These are phyloP conservation scores for Diplocarpon rosae DNA, from an alignment of 2,329 filamentous ascomycete species.

Conservation along the genomic window DNA sequence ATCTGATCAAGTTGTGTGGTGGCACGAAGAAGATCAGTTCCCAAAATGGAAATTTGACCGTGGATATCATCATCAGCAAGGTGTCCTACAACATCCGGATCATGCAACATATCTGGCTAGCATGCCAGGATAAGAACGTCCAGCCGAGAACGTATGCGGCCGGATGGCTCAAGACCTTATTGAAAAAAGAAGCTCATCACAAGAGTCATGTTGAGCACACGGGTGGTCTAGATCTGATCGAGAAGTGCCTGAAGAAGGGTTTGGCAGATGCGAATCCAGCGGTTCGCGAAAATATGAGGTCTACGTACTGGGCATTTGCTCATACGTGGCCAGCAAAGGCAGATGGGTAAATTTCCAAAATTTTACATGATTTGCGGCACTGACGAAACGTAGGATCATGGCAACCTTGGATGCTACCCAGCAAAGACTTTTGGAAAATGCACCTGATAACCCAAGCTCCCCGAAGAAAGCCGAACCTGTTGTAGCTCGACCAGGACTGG, in stretches of 20 bases:
- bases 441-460: conserved; percentile 69
- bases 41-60: conserved; percentile 67
- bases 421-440: conserved; percentile 70
- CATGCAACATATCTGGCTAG: conserved; percentile 73
- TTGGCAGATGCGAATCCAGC: conserved; percentile 82
- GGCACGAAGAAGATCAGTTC: conserved; percentile 89
- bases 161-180: conserved; percentile 73
- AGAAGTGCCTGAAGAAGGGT: conserved; percentile 82
- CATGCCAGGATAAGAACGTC: conserved; percentile 87
- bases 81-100: conserved; percentile 71
- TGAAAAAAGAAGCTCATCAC: conserved; percentile 67
- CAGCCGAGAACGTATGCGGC: conserved; percentile 70
- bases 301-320: conserved; percentile 78
- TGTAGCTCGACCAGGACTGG: conserved; percentile 42
- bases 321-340: conserved; percentile 68
- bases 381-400: conserved; percentile 52
- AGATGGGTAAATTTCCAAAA: conserved; percentile 47
- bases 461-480: conserved; percentile 43
- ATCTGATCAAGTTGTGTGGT: conserved; percentile 78
- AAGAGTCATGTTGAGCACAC: conserved; percentile 75
- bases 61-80: conserved; percentile 70
- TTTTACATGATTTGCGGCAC: conserved; percentile 2
- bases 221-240: conserved; percentile 71
- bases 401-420: conserved; percentile 66
- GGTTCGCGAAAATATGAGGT: conserved; percentile 76